Conservation (phyloP, 2,329 filamentous ascomycete genomes). For the Ophiostoma australiae region DNA sequence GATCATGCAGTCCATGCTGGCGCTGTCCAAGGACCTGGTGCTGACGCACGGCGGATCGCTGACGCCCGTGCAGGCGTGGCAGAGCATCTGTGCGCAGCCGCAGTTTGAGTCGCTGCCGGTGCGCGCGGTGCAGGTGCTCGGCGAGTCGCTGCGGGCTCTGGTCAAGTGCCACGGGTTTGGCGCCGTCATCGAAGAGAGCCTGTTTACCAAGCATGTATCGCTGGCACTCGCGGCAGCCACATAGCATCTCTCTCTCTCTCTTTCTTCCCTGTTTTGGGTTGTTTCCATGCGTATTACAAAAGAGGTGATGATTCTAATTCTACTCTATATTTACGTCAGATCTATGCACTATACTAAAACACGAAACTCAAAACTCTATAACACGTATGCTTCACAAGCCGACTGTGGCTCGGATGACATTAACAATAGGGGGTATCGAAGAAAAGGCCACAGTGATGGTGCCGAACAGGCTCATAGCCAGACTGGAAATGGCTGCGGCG, state of each 20-base stretch:
- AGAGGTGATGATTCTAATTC: neutral
- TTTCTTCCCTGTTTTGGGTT: no score
- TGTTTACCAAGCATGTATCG: slow-evolving; percentile 9
- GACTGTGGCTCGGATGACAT: slow-evolving; percentile 45
- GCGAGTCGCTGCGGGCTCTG: slow-evolving; percentile 9
- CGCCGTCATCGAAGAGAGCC: slow-evolving; percentile 16
- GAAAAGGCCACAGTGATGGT: slow-evolving; percentile 56
- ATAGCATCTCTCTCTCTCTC: no score
- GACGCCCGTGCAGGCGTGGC: slow-evolving; percentile 25
- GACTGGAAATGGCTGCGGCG: slow-evolving; percentile 54
- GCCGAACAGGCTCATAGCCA: slow-evolving; percentile 58
- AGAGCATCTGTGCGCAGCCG: slow-evolving; percentile 18
- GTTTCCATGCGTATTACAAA: neutral
- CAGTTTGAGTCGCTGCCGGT: slow-evolving; percentile 12
- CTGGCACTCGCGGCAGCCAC: neutral
- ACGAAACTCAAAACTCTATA: no score
- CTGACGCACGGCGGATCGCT: slow-evolving; percentile 14
- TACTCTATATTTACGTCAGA: neutral
- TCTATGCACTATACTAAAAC: neutral
- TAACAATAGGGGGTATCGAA: slow-evolving; percentile 50
- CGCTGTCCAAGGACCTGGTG: slow-evolving; percentile 17
- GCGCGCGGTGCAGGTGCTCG: slow-evolving; percentile 14
- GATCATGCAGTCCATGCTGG: slow-evolving; percentile 17
- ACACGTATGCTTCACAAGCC: slow-evolving; percentile 33
- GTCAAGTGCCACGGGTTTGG: slow-evolving; percentile 23